Conservation (phyloP, 2,329 filamentous ascomycete species). For the Neopestalotiopsis clavispora region DNA sequence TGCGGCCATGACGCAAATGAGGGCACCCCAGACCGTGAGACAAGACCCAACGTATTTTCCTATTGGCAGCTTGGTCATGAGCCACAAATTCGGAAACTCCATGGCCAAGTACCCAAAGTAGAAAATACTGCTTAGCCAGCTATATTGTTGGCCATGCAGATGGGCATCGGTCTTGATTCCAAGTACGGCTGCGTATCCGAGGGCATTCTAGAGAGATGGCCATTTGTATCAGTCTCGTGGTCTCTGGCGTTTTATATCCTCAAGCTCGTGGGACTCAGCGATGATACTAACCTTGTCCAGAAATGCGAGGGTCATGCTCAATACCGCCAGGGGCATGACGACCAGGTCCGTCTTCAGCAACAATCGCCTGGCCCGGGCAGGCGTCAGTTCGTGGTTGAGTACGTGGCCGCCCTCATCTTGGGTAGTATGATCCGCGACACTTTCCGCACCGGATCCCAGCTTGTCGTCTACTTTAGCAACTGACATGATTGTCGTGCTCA, state of each 20-base stretch:
- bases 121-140: slow-evolving; percentile 30
- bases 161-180: slow-evolving; percentile 28
- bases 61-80: slow-evolving; percentile 36
- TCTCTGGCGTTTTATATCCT: neutral
- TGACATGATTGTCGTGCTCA: neutral
- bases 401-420: neutral
- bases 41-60: slow-evolving; percentile 40
- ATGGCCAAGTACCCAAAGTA: slow-evolving; percentile 42
- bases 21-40: slow-evolving; percentile 45
- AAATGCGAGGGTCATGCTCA: slow-evolving; percentile 27
- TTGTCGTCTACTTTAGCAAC: neutral
- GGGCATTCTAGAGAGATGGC: neutral
- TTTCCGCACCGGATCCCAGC: neutral
- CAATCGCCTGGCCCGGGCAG: slow-evolving; percentile 20
- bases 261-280: neutral
- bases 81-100: slow-evolving; percentile 45
- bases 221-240: neutral
- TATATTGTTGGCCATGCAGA: slow-evolving; percentile 27
- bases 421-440: neutral
- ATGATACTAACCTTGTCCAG: slow-evolving; percentile 2
- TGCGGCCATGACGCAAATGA: slow-evolving; percentile 28
- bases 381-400: neutral
- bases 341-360: slow-evolving; percentile 25
- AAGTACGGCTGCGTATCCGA: slow-evolving; percentile 30
- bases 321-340: slow-evolving; percentile 22